A percentile compares a stretch with the other conserved stretches of the same genome.
Evolutionary conservation across 345 rosid species (phyloP).

Genomic region (Cardamine chenopodiifolia): DNA sequence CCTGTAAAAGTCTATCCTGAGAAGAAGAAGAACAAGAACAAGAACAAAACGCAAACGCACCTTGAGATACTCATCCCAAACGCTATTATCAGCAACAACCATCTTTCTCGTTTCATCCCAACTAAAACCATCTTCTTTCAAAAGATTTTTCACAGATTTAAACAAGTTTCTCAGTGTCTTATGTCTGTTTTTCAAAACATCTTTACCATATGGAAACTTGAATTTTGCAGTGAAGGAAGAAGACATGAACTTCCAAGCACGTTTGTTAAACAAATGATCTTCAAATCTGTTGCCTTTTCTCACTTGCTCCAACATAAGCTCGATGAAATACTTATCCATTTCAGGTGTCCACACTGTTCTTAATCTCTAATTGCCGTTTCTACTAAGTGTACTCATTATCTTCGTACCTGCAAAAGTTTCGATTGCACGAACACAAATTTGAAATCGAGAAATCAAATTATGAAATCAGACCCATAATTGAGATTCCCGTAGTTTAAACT

Average conservation of each 20-base stretch:
- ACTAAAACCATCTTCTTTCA: conserved; percentile 58
- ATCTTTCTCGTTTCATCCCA: conserved; percentile 73
- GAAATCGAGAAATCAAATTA: neutral
- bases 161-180: conserved; percentile 68
- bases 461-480: neutral
- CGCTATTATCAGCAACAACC: conserved; percentile 60
- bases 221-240: conserved; percentile 63
- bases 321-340: conserved; percentile 81
- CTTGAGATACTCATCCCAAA: conserved; percentile 81
- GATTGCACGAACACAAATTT: conserved; percentile 1
- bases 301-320: conserved; percentile 71
- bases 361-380: conserved; percentile 47
- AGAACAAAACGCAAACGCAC: conserved; percentile 44
- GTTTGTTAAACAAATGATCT: conserved; percentile 72
- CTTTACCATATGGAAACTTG: conserved; percentile 63
- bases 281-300: conserved; percentile 70
- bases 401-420: conserved; percentile 31
- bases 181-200: conserved; percentile 71
- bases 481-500: neutral
- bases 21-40: neutral
- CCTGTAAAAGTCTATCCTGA: conserved; percentile 5
- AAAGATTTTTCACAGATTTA: conserved; percentile 60
- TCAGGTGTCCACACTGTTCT: conserved; percentile 91
- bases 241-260: conserved; percentile 88
- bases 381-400: conserved; percentile 9